Conservation (phyloP, 345 rosid genomes). For the Eucalyptus sp. region DNA sequence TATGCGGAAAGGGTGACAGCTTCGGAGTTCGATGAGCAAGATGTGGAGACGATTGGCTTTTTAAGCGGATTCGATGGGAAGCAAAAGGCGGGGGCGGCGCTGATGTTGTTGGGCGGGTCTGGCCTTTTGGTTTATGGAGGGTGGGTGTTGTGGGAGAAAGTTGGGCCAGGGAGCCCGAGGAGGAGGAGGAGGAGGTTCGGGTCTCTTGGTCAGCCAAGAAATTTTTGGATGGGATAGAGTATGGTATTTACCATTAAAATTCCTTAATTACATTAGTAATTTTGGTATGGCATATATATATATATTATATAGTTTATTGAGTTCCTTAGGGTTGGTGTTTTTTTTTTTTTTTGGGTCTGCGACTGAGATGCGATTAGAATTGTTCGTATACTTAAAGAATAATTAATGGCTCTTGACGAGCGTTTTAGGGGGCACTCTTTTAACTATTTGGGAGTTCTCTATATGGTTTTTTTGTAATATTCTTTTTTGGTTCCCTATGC, state of each 20-base stretch:
- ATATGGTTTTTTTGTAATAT: too few species aligned
- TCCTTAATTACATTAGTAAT: background rate
- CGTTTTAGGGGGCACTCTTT: background rate
- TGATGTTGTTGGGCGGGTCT: background rate
- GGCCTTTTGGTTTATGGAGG: background rate
- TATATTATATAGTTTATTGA: background rate
- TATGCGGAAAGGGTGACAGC: background rate
- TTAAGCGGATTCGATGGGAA: background rate
- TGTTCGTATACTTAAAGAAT: background rate
- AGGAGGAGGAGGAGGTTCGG: background rate
- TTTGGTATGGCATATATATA: background rate
- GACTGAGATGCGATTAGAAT: background rate
- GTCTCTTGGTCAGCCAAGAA: background rate
- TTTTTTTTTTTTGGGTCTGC: background rate
- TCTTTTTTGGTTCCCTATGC: too few species aligned
- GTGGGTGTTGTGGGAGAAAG: background rate
- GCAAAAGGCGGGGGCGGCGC: background rate
- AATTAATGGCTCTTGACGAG: background rate
- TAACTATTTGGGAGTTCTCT: background rate
- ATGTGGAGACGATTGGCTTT: background rate
- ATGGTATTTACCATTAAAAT: background rate
- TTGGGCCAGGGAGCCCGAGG: background rate
- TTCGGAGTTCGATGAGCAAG: background rate
- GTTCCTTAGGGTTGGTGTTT: background rate
- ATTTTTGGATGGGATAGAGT: background rate